A percentile compares a stretch with the other conserved stretches of the same genome.
Evolutionary conservation across 139 green algal species (phyloP).

Genomic region (Ettlia oleoabundans): DNA sequence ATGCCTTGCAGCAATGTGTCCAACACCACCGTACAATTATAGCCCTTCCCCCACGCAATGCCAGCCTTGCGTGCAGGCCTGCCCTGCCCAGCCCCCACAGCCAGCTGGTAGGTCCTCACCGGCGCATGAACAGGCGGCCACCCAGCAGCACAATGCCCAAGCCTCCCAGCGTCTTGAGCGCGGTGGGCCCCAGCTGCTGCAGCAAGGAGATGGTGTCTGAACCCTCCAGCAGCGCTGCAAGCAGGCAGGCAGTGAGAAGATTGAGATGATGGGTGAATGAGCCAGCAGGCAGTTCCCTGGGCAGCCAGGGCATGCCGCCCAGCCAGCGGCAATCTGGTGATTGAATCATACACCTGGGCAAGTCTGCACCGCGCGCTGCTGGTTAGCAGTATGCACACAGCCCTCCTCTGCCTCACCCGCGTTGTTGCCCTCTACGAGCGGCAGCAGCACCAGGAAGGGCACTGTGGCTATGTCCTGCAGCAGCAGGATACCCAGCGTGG

Average conservation of each 20-base stretch:
- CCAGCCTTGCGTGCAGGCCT: neutral
- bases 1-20: neutral
- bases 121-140: conserved; percentile 81
- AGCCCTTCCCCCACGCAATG: neutral
- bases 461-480: conserved; percentile 95
- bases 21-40: no score
- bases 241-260: neutral
- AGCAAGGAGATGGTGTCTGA: conserved; percentile 58
- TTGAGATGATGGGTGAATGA: no score
- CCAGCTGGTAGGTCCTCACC: conserved; percentile 52
- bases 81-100: neutral
- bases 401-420: conserved; percentile 11
- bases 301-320: no score
- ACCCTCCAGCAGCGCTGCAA: conserved; percentile 14
- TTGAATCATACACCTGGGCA: neutral
- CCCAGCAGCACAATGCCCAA: conserved; percentile 85
- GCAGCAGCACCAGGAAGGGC: conserved; percentile 92
- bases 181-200: conserved; percentile 73
- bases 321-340: no score
- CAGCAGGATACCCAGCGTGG: conserved; percentile 96
- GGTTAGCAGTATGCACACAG: no score
- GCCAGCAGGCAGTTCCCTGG: no score
- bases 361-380: neutral
- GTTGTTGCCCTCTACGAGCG: conserved; percentile 68
- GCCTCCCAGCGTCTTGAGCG: conserved; percentile 69